These are phyloP conservation scores for Kodamaea plutei DNA, from an alignment of 1,139 yeast genomes.

Conservation along the genomic window DNA sequence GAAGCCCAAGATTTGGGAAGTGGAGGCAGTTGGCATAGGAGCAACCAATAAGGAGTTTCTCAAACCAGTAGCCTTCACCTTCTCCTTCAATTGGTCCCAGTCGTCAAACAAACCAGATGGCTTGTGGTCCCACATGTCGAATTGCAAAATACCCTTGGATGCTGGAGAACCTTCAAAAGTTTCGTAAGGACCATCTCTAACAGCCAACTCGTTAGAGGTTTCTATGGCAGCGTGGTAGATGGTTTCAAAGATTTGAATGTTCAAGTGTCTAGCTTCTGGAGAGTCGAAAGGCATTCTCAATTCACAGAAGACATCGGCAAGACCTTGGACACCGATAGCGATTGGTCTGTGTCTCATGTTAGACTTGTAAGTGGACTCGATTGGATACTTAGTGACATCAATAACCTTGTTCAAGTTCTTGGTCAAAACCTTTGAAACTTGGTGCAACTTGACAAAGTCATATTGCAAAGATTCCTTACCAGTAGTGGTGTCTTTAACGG, in stretches of 20 bases:
- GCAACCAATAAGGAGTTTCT: slow-evolving; percentile 60
- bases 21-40: slow-evolving; percentile 65
- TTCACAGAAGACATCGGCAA: slow-evolving; percentile 56
- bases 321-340: slow-evolving; percentile 63
- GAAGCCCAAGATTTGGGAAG: slow-evolving; percentile 58
- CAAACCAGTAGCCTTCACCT: slow-evolving; percentile 44
- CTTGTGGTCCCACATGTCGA: slow-evolving; percentile 54
- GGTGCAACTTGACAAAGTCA: slow-evolving; percentile 52
- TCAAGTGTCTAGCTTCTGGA: slow-evolving; percentile 51
- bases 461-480: slow-evolving; percentile 31
- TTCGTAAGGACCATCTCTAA: slow-evolving; percentile 44
- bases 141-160: slow-evolving; percentile 53
- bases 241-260: slow-evolving; percentile 58
- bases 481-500: slow-evolving; percentile 26
- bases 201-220: slow-evolving; percentile 52
- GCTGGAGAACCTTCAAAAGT: slow-evolving; percentile 56
- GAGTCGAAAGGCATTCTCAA: slow-evolving; percentile 57
- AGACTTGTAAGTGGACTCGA: slow-evolving; percentile 48
- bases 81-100: slow-evolving; percentile 50
- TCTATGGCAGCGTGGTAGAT: slow-evolving; percentile 58
- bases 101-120: slow-evolving; percentile 52
- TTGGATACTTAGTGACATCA: slow-evolving; percentile 55
- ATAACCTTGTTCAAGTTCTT: slow-evolving; percentile 54
- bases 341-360: slow-evolving; percentile 58
- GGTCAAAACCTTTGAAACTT: slow-evolving; percentile 50